Base-by-base conservation (phyloP, 352 stramenopile species). In the Phytophthora palmivora region DNA sequence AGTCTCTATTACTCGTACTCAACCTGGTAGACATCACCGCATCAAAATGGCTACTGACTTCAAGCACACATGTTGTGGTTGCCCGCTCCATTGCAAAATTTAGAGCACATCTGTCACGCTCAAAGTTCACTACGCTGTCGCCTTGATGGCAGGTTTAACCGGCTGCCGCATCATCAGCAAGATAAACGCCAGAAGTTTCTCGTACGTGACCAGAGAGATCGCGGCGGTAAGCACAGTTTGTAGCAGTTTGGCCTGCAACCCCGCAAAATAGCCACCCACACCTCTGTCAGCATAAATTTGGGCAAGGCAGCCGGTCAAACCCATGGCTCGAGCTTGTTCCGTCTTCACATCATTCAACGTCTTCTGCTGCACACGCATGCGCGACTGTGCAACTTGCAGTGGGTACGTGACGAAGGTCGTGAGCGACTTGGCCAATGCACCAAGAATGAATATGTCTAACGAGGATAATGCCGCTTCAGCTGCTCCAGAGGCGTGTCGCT, bases 381-480 rank as follows among this genome's bases (percentile, higher is more conserved):
- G 73, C 22, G 90, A 89, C 74, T 98, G 95, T 42, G 89, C 88
- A 46, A 98, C 78, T 79, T 98, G 95, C 28, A 98, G 75, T 34
- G 95, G 95, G 76, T 98, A 98, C 36, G 95, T 98, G 9, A 92
- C 41, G 6, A 98, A 72, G 8, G 95, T 98, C 10, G 94, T 96
- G 36, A 98, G 67, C 26, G 86, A 87, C 72, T 98, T 98, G 22
- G 94, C 91, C 42, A 97, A 57, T 21, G 94, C 93, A 11, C 93
- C 93, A 26, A 97, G 80, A 10, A 97, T 38, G 62, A 98, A 98
- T 22, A 97, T 95, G 62, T 98, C 90, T 49, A 88, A 52, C 19
- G 81, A 74, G 26, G 76, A 85, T 5, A 98, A 74, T 6, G 62
- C 63, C 6, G 50, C 38, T 34, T 55, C 54, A 10, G 62, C 49